A percentile compares a stretch with the other conserved stretches of the same genome.
Evolutionary conservation across 2,329 filamentous ascomycete genomes (phyloP).

Genomic region (Ustulina deusta): DNA sequence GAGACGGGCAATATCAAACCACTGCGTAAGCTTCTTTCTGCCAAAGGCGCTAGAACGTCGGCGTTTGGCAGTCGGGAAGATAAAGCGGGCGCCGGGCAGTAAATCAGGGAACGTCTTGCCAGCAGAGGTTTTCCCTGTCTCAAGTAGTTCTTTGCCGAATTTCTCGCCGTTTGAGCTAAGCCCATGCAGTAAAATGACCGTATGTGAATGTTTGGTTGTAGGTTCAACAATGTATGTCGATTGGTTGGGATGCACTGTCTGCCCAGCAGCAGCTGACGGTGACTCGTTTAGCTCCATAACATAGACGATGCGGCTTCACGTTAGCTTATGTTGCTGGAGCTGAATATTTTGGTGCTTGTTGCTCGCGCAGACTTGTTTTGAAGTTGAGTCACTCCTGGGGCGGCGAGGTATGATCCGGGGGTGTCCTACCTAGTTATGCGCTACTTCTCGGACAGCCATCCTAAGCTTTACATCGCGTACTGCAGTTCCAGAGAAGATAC

Average conservation of each 20-base stretch:
- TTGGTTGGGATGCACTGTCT: conserved; percentile 9
- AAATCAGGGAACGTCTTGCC: conserved; percentile 51
- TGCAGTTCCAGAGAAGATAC: too few species aligned
- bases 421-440: too few species aligned
- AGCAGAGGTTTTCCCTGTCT: conserved; percentile 45
- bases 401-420: too few species aligned
- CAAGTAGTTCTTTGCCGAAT: conserved; percentile 52
- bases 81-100: conserved; percentile 57
- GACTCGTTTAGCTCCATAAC: conserved; percentile 24
- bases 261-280: conserved; percentile 15
- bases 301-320: too few species aligned
- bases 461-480: too few species aligned
- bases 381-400: too few species aligned
- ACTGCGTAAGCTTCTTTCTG: conserved; percentile 60
- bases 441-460: too few species aligned
- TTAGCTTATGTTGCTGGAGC: too few species aligned
- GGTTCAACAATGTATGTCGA: conserved; percentile 43
- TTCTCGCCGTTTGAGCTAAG: conserved; percentile 41
- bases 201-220: conserved; percentile 36
- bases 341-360: too few species aligned
- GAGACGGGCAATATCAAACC: conserved; percentile 62
- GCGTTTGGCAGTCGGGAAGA: conserved; percentile 63
- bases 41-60: conserved; percentile 59
- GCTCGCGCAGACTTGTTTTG: too few species aligned
- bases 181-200: conserved; percentile 43